Evolutionary conservation across 169 alveolate genomes (phyloP).

Genomic region (Plasmodium ovale): DNA sequence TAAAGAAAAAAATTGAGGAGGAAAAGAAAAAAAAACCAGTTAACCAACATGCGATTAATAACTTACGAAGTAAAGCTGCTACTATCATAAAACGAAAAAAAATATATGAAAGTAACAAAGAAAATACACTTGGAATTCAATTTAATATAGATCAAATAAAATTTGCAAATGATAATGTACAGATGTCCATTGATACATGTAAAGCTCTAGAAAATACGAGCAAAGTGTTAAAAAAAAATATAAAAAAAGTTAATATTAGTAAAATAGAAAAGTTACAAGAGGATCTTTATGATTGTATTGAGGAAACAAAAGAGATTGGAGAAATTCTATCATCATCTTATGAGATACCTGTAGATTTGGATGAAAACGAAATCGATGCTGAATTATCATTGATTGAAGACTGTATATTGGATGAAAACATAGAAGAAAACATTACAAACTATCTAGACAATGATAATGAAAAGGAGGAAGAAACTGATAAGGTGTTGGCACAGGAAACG

Average conservation of each 20-base stretch:
- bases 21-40: conserved; percentile 63
- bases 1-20: conserved; percentile 74
- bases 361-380: conserved; percentile 75
- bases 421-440: conserved; percentile 48
- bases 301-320: conserved; percentile 73
- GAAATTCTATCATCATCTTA: conserved; percentile 55
- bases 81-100: conserved; percentile 48
- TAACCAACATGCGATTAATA: conserved; percentile 49
- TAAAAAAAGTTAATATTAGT: conserved; percentile 68
- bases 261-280: conserved; percentile 76
- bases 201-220: conserved; percentile 54
- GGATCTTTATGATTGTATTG: conserved; percentile 67
- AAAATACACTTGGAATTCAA: conserved; percentile 74
- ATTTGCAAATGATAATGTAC: conserved; percentile 73
- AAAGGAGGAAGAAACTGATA: conserved; percentile 9
- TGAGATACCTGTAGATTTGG: conserved; percentile 55
- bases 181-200: conserved; percentile 73
- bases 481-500: not conserved
- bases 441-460: conserved; percentile 43
- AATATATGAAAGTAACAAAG: conserved; percentile 68
- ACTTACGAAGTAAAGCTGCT: conserved; percentile 69
- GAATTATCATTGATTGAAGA: conserved; percentile 73
- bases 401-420: conserved; percentile 64
- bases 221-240: conserved; percentile 71
- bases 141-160: conserved; percentile 75